These are phyloP conservation scores for Colletotrichum incanum DNA, from an alignment of 2,329 filamentous ascomycete genomes.

Conservation along the genomic window DNA sequence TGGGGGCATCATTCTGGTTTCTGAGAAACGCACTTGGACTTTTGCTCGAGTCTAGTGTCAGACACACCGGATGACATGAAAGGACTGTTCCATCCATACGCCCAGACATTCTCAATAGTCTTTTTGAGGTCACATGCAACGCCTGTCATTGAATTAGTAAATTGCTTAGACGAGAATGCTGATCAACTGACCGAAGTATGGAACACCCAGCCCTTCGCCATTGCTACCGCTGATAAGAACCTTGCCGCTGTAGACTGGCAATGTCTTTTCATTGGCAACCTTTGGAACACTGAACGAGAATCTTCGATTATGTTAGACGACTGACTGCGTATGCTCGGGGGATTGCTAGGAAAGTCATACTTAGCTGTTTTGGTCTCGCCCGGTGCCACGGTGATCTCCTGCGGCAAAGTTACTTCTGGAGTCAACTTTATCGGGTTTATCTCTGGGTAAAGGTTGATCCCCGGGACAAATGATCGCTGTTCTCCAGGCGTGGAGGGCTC, in stretches of 20 bases:
- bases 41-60: no score
- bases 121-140: neutral
- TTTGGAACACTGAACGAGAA: slow-evolving; percentile 50
- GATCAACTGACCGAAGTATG: slow-evolving; percentile 48
- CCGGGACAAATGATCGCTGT: neutral
- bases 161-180: no score
- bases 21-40: neutral
- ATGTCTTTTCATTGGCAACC: slow-evolving; percentile 46
- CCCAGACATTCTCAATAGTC: neutral
- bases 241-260: slow-evolving; percentile 55
- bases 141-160: no score
- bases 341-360: neutral
- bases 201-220: slow-evolving; percentile 52
- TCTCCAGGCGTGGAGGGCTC: slow-evolving; percentile 30
- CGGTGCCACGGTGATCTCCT: slow-evolving; percentile 44
- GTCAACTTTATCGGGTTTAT: slow-evolving; percentile 40
- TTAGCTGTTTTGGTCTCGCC: slow-evolving; percentile 28
- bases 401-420: slow-evolving; percentile 40
- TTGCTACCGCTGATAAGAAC: slow-evolving; percentile 50
- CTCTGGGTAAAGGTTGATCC: slow-evolving; percentile 27
- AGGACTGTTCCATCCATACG: neutral
- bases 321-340: no score
- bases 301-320: slow-evolving; percentile 36
- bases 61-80: no score
- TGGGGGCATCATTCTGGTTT: neutral